Conservation (phyloP, 805 yeast genomes). For the Metschnikowia amazonensis region DNA sequence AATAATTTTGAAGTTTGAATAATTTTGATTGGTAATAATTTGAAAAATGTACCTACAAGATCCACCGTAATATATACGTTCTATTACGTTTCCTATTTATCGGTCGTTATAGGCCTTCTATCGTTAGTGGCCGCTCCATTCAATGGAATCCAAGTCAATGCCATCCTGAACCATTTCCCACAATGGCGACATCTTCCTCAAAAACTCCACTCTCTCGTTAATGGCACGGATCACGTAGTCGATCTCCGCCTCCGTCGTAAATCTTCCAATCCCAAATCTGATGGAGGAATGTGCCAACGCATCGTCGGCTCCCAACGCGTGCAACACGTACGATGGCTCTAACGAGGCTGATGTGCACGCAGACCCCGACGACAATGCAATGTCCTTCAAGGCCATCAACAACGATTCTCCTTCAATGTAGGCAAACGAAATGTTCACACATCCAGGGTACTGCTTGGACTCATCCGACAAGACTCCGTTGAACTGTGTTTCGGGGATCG, state of each 20-base stretch:
- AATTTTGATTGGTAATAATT: too few relatives aligned
- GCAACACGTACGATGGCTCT: constrained; percentile 95
- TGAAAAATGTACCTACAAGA: too few relatives aligned
- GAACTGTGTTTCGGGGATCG: constrained; percentile 83
- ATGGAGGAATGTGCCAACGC: constrained; percentile 98
- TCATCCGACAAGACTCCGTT: constrained; percentile 72
- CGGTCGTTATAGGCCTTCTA: neutral
- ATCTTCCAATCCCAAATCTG: constrained; percentile 94
- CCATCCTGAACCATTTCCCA: constrained; percentile 99
- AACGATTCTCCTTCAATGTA: constrained; percentile 97
- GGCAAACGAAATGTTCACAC: constrained; percentile 95
- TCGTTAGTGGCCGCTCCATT: constrained; percentile 99
- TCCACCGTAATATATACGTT: neutral
- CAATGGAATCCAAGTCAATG: constrained; percentile 86
- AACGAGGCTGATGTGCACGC: constrained; percentile 98
- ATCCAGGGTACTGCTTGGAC: constrained; percentile 66
- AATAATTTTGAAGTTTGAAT: too few relatives aligned
- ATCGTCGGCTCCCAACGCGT: constrained; percentile 96
- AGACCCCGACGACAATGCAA: constrained; percentile 93
- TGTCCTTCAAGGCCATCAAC: constrained; percentile 95
- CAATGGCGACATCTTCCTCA: constrained; percentile 88
- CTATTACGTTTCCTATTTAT: too few relatives aligned
- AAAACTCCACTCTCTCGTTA: constrained; percentile 80
- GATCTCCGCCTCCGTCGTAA: constrained; percentile 93
- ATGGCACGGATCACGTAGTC: constrained; percentile 92